phyloP scores from a whole-genome alignment of 2,329 filamentous ascomycete genomes.

The Trichoderma koningii region DNA sequence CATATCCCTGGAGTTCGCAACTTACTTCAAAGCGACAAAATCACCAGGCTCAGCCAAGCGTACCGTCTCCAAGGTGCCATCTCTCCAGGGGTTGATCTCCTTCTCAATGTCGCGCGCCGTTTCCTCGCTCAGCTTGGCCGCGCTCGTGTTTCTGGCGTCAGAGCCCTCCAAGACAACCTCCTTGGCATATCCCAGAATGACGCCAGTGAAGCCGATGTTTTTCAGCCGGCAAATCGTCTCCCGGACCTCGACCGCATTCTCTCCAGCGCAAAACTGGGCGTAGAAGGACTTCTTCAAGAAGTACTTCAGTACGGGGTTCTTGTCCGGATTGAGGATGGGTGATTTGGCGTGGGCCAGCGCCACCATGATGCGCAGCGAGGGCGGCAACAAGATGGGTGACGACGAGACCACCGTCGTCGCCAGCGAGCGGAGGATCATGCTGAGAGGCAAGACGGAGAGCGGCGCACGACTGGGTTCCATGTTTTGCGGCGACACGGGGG shows the following conservation, averaged over 20 bases:
- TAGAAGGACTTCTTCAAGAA: slow-evolving; percentile 84
- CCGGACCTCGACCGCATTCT: slow-evolving; percentile 68
- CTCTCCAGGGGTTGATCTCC: slow-evolving; percentile 71
- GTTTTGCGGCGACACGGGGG: slow-evolving; percentile 33
- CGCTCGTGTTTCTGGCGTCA: slow-evolving; percentile 49
- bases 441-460: slow-evolving; percentile 67
- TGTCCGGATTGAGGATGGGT: slow-evolving; percentile 70
- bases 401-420: slow-evolving; percentile 70
- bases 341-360: slow-evolving; percentile 69
- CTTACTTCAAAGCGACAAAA: slow-evolving; percentile 65
- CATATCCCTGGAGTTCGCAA: slow-evolving; percentile 1
- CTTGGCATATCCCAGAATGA: slow-evolving; percentile 80
- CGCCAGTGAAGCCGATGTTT: slow-evolving; percentile 75
- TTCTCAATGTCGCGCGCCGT: slow-evolving; percentile 52
- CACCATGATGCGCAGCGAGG: slow-evolving; percentile 69
- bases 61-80: slow-evolving; percentile 75
- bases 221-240: slow-evolving; percentile 67
- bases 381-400: slow-evolving; percentile 66
- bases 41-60: slow-evolving; percentile 63
- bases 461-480: slow-evolving; percentile 44
- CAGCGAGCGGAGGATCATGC: slow-evolving; percentile 68
- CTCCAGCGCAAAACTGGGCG: slow-evolving; percentile 86
- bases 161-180: slow-evolving; percentile 72
- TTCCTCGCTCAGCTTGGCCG: slow-evolving; percentile 49
- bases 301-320: slow-evolving; percentile 69